Percentiles rank a stretch among this genome's conserved stretches.
phyloP scores from a whole-genome alignment of 768 basidiomycete genomes.

The Boletus insuetus region DNA sequence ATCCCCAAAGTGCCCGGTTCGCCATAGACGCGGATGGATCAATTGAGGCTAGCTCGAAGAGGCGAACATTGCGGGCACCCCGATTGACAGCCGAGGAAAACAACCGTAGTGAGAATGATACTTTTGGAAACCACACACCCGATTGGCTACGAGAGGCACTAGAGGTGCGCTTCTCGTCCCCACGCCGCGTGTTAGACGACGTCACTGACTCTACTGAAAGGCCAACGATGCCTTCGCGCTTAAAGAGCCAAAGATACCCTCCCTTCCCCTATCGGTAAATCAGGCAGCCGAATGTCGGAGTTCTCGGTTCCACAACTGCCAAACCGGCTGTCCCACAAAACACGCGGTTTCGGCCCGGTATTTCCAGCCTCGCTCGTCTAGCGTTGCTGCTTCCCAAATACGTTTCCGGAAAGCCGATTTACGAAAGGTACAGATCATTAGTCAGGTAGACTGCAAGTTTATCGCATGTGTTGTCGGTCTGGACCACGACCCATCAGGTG shows the following conservation, averaged over 20 bases:
- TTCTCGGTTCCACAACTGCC: slow-evolving; percentile 10
- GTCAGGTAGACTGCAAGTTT: slow-evolving; percentile 91
- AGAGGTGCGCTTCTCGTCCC: slow-evolving; percentile 39
- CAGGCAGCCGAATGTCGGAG: slow-evolving; percentile 11
- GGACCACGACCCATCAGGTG: slow-evolving; percentile 15
- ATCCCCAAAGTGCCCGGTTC: slow-evolving; percentile 29
- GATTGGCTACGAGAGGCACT: slow-evolving; percentile 65
- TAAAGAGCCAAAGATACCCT: slow-evolving; percentile 47
- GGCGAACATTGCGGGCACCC: slow-evolving; percentile 15
- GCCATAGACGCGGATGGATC: slow-evolving; percentile 4
- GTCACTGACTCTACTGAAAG: slow-evolving; percentile 32
- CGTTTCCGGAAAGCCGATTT: slow-evolving; percentile 57
- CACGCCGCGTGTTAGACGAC: background rate
- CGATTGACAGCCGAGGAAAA: slow-evolving; percentile 3
- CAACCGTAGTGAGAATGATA: slow-evolving; percentile 4
- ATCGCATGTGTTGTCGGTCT: slow-evolving; percentile 64
- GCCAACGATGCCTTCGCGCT: slow-evolving; percentile 55
- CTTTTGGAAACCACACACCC: slow-evolving; percentile 37
- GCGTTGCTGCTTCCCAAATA: slow-evolving; percentile 21
- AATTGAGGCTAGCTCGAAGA: slow-evolving; percentile 6
- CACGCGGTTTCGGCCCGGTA: slow-evolving; percentile 6
- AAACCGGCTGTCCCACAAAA: slow-evolving; percentile 7
- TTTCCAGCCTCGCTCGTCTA: slow-evolving; percentile 12
- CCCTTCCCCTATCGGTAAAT: slow-evolving; percentile 18
- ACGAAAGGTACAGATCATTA: slow-evolving; percentile 55